Conservation (phyloP, 1,139 yeast species). For the Candida tunisiensis region DNA sequence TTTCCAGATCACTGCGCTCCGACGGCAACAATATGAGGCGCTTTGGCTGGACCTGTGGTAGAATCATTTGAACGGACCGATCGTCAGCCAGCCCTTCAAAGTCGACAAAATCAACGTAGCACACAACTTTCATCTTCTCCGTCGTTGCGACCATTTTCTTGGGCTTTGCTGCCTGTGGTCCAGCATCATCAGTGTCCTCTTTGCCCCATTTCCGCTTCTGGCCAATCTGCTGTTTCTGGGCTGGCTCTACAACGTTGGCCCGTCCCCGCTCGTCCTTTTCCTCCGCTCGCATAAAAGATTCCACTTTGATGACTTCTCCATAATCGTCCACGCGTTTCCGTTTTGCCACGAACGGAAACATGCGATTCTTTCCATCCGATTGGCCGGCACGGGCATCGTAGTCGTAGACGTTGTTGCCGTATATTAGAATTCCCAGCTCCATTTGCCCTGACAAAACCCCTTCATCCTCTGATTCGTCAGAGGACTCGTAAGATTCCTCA, state of each 20-base stretch:
- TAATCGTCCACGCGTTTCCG: conserved; percentile 65
- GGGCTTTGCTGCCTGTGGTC: conserved; percentile 30
- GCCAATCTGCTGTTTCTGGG: conserved; percentile 23
- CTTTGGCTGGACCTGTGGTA: conserved; percentile 67
- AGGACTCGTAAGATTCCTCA: conserved; percentile 17
- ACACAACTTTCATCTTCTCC: conserved; percentile 34
- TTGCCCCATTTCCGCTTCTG: conserved; percentile 23
- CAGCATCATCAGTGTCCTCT: conserved; percentile 33
- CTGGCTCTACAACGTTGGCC: too few relatives aligned
- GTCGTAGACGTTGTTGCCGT: conserved; percentile 32
- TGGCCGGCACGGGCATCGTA: conserved; percentile 44
- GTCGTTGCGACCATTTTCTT: conserved; percentile 24
- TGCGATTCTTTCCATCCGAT: conserved; percentile 45
- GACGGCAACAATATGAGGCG: conserved; percentile 39
- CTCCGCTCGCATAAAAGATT: conserved; percentile 32
- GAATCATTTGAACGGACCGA: conserved; percentile 63
- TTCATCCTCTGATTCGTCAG: conserved; percentile 16
- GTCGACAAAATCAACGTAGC: conserved; percentile 67
- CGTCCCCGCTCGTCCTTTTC: conserved; percentile 7
- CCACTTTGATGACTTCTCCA: conserved; percentile 52
- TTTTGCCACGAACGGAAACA: conserved; percentile 56
- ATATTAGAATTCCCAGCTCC: conserved; percentile 16
- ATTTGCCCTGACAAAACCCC: conserved; percentile 9
- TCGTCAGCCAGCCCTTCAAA: conserved; percentile 74
- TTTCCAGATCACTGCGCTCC: conserved; percentile 2